Conservation (phyloP, 1,284 basidiomycete species). For the Pterulicium gracile region DNA sequence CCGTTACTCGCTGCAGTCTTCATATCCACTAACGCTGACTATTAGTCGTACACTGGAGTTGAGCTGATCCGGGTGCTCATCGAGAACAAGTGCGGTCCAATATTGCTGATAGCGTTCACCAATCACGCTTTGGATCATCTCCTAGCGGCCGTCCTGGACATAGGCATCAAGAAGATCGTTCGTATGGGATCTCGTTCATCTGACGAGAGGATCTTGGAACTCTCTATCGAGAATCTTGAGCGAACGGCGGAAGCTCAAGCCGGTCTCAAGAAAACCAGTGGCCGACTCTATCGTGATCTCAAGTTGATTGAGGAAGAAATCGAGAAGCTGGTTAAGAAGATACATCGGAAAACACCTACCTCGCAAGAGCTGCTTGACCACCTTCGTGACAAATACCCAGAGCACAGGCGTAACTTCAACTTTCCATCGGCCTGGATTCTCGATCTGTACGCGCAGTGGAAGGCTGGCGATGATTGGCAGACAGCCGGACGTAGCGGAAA, state of each 20-base stretch:
- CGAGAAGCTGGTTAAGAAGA: conserved; percentile 28
- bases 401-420: conserved; percentile 27
- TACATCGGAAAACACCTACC: conserved; percentile 26
- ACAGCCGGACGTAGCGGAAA: background rate
- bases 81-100: conserved; percentile 35
- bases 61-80: conserved; percentile 56
- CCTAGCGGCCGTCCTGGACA: conserved; percentile 48
- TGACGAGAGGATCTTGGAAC: conserved; percentile 46
- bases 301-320: conserved; percentile 36
- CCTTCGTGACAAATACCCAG: conserved; percentile 28
- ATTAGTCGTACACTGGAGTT: conserved; percentile 53
- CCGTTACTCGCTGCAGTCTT: background rate
- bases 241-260: conserved; percentile 26
- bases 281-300: conserved; percentile 25
- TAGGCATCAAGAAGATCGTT: conserved; percentile 51
- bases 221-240: conserved; percentile 47
- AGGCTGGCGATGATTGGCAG: background rate
- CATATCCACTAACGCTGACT: conserved; percentile 4
- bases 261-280: conserved; percentile 24
- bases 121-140: conserved; percentile 72
- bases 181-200: conserved; percentile 51
- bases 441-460: background rate
- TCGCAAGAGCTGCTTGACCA: conserved; percentile 28
- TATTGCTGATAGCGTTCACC: conserved; percentile 63
- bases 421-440: conserved; percentile 33